A percentile compares a stretch with the other conserved stretches of the same genome.
Conservation (phyloP, 75 land plant genomes). For the Selaginella tamariscina region DNA sequence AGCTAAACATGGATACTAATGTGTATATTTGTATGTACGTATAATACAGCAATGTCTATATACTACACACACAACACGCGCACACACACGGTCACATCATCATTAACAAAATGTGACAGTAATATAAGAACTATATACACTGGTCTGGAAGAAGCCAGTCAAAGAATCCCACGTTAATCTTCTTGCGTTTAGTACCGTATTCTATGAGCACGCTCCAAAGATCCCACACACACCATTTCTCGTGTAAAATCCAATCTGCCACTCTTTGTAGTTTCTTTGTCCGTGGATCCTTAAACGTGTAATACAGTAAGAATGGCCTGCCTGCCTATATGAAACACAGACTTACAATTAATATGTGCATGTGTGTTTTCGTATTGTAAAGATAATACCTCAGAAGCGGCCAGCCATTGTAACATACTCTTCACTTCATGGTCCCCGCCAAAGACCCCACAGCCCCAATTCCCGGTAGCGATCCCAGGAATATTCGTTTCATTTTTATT, state of each 20-base stretch:
- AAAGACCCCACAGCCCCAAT: slow-evolving; percentile 99
- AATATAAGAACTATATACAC: too few species aligned
- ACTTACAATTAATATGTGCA: too few species aligned
- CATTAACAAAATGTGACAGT: too few species aligned
- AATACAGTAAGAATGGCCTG: slow-evolving; percentile 65
- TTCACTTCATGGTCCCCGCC: slow-evolving; percentile 92
- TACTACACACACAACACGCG: too few species aligned
- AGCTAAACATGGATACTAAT: too few species aligned
- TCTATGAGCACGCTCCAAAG: slow-evolving; percentile 68
- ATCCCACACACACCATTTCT: slow-evolving; percentile 79
- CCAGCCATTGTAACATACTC: slow-evolving; percentile 87
- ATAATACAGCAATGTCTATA: too few species aligned
- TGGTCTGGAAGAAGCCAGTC: slow-evolving; percentile 43
- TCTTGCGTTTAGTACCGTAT: slow-evolving; percentile 36
- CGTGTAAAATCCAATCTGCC: slow-evolving; percentile 53
- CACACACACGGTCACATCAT: too few species aligned
- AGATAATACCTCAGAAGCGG: slow-evolving; percentile 68
- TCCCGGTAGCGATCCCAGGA: slow-evolving; percentile 84
- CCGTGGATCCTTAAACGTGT: slow-evolving; percentile 43
- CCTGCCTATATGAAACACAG: slow-evolving; percentile 48
- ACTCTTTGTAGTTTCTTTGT: slow-evolving; percentile 18
- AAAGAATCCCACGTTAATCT: slow-evolving; percentile 37
- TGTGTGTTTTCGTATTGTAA: background rate
- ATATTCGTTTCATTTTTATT: background rate
- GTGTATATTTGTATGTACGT: too few species aligned